Evolutionary conservation across 441 rosid species (phyloP).

Genomic region (Viola pubescens): DNA sequence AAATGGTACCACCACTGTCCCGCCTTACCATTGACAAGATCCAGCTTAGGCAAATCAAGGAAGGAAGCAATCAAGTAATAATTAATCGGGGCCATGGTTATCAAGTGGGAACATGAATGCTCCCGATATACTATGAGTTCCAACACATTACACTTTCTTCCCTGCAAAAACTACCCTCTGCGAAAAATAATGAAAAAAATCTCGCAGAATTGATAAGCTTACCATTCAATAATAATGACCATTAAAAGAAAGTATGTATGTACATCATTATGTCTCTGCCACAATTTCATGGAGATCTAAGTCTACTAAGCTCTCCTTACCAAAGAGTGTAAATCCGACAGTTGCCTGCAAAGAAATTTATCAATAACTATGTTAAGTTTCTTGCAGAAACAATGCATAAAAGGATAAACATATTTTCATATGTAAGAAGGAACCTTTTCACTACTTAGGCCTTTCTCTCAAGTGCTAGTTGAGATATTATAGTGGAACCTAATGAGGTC

Average conservation of each 20-base stretch:
- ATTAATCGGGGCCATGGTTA: too few species aligned
- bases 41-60: too few species aligned
- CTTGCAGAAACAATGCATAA: background rate
- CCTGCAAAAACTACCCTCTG: too few species aligned
- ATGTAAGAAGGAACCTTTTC: background rate
- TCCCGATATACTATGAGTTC: too few species aligned
- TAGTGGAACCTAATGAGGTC: background rate
- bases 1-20: too few species aligned
- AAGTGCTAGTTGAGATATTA: background rate
- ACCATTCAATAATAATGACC: slow-evolving; percentile 9
- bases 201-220: slow-evolving; percentile 3
- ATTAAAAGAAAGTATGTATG: slow-evolving; percentile 9
- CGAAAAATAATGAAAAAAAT: background rate
- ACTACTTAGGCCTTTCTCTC: background rate
- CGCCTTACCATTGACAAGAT: too few species aligned
- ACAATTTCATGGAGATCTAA: slow-evolving; percentile 67
- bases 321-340: slow-evolving; percentile 65
- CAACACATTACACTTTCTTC: background rate
- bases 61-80: too few species aligned
- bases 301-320: slow-evolving; percentile 77
- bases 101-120: too few species aligned
- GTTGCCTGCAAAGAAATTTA: slow-evolving; percentile 56
- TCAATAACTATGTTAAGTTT: background rate
- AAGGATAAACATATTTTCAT: background rate
- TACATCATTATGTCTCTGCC: slow-evolving; percentile 29